Evolutionary conservation across 192 early-diverging fungal species (phyloP).

Genomic region (Globomyces pollinis-pini): DNA sequence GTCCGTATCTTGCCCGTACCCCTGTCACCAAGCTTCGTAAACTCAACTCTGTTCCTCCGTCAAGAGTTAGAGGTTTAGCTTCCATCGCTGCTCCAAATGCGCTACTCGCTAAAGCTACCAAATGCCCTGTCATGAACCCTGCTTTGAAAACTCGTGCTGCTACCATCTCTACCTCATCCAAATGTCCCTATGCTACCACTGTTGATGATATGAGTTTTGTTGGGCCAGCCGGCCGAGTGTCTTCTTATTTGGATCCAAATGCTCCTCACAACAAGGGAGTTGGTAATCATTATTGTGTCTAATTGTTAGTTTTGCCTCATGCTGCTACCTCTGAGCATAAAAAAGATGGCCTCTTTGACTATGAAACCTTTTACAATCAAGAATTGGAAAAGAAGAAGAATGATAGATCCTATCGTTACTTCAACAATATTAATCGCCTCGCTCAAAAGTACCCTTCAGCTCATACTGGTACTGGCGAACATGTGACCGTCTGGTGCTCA

Average conservation of each 20-base stretch:
- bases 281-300: neutral
- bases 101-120: constrained; percentile 16
- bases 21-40: constrained; percentile 60
- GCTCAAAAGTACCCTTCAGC: constrained; percentile 87
- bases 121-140: constrained; percentile 75
- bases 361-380: constrained; percentile 75
- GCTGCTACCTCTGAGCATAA: neutral
- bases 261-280: neutral
- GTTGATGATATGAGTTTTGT: neutral
- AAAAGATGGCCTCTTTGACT: constrained; percentile 60
- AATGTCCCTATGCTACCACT: neutral
- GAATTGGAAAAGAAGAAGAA: constrained; percentile 93
- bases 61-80: constrained; percentile 9
- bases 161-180: constrained; percentile 25
- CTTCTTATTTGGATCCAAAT: neutral
- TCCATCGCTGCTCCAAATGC: constrained; percentile 36
- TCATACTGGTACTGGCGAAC: constrained; percentile 78
- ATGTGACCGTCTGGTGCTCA: constrained; percentile 97
- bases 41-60: constrained; percentile 37
- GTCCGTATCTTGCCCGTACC: constrained; percentile 72
- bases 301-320: neutral
- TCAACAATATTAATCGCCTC: constrained; percentile 99
- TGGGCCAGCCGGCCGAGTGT: neutral
- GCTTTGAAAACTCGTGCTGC: constrained; percentile 58
- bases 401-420: constrained; percentile 97